Evolutionary conservation across 352 stramenopile genomes (phyloP).

Genomic region (Peronospora farinosa): DNA sequence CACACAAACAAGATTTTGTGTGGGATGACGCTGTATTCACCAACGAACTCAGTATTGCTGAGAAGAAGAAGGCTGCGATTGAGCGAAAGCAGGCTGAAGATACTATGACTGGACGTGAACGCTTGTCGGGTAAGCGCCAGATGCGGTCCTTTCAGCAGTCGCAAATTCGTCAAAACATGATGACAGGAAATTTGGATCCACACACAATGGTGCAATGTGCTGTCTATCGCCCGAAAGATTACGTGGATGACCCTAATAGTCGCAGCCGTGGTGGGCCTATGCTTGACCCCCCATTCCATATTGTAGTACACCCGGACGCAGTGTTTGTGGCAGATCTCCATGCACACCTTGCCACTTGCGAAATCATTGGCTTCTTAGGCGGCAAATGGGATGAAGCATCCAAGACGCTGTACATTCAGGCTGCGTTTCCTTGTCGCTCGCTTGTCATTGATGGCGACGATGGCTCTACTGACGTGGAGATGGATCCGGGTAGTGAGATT

Average conservation of each 20-base stretch:
- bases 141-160: slow-evolving; percentile 68
- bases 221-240: slow-evolving; percentile 44
- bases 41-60: slow-evolving; percentile 30
- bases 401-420: slow-evolving; percentile 88
- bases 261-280: slow-evolving; percentile 37
- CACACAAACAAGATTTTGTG: slow-evolving; percentile 67
- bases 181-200: slow-evolving; percentile 65
- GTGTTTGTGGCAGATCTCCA: slow-evolving; percentile 90
- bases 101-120: slow-evolving; percentile 22
- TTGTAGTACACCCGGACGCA: slow-evolving; percentile 86
- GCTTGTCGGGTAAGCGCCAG: slow-evolving; percentile 43
- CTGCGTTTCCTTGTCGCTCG: slow-evolving; percentile 89
- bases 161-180: slow-evolving; percentile 72
- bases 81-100: slow-evolving; percentile 24
- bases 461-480: slow-evolving; percentile 91
- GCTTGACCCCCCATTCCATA: slow-evolving; percentile 74
- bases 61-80: slow-evolving; percentile 12
- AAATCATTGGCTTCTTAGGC: slow-evolving; percentile 93
- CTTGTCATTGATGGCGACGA: slow-evolving; percentile 85
- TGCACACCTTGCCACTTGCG: slow-evolving; percentile 86
- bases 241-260: slow-evolving; percentile 32
- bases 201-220: slow-evolving; percentile 86
- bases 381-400: slow-evolving; percentile 80
- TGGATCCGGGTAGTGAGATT: slow-evolving; percentile 91
- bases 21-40: slow-evolving; percentile 67